phyloP scores from a whole-genome alignment of 140 eudicot genomes.

The Anethum foeniculum region DNA sequence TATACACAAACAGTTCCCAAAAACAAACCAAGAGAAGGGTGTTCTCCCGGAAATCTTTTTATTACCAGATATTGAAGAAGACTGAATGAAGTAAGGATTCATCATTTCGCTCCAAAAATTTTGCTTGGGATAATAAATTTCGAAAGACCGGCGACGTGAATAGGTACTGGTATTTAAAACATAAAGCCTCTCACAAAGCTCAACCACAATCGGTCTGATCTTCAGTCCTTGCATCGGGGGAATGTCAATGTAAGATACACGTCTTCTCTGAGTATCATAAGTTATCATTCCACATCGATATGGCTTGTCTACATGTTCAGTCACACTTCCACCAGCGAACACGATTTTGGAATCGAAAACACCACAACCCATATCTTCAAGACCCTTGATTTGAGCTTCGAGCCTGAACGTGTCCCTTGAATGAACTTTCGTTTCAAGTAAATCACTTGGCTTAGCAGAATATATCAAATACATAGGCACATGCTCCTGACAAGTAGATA shows the following conservation, averaged over 20 bases:
- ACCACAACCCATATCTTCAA: not conserved
- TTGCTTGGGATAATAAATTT: not conserved
- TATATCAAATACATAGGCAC: too few relatives aligned
- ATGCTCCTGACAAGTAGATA: too few relatives aligned
- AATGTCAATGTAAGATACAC: not conserved
- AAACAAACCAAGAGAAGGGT: not conserved
- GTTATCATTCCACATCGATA: not conserved
- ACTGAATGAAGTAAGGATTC: not conserved
- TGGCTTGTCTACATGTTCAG: not conserved
- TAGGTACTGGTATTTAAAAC: not conserved
- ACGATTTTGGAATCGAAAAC: not conserved
- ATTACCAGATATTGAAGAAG: not conserved
- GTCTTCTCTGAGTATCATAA: not conserved
- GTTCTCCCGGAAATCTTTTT: not conserved
- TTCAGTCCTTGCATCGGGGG: not conserved
- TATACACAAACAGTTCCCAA: not conserved
- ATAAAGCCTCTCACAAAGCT: not conserved
- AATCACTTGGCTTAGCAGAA: too few relatives aligned
- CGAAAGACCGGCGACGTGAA: not conserved
- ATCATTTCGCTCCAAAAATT: not conserved
- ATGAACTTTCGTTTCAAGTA: too few relatives aligned
- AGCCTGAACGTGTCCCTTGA: not conserved
- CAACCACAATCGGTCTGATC: not conserved
- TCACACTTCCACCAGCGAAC: not conserved
- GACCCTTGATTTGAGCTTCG: not conserved